Percentiles rank a stretch among this genome's conserved stretches.
Evolutionary conservation across 2,329 filamentous ascomycete genomes (phyloP).

Genomic region (Xylaria multiplex): DNA sequence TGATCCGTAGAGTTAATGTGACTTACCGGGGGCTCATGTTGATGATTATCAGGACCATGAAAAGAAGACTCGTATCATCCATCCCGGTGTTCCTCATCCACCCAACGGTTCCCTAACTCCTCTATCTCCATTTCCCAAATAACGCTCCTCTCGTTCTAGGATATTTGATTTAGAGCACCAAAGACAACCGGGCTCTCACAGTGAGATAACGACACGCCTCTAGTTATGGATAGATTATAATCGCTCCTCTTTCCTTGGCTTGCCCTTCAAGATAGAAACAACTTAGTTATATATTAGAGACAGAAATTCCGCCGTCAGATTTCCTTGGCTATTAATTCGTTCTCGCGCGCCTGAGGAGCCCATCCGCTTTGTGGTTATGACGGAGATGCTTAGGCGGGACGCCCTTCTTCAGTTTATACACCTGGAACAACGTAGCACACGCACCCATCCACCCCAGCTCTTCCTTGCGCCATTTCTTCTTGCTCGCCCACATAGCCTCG

Average conservation of each 20-base stretch:
- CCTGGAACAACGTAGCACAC: conserved; percentile 53
- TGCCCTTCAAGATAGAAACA: neutral
- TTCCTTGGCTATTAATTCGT: conserved; percentile 15
- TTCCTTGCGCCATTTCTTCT: conserved; percentile 54
- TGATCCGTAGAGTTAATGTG: neutral
- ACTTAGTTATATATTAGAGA: neutral
- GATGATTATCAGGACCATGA: neutral
- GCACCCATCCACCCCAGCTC: conserved; percentile 61
- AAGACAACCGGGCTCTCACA: neutral
- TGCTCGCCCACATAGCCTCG: conserved; percentile 30
- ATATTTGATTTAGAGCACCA: neutral
- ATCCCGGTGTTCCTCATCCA: no score
- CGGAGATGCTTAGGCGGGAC: conserved; percentile 34
- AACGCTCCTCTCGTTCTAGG: neutral
- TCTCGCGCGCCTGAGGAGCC: conserved; percentile 29
- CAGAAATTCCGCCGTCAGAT: neutral
- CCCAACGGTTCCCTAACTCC: neutral
- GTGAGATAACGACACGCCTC: no score
- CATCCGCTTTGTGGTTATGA: neutral
- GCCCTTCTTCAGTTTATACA: conserved; percentile 46
- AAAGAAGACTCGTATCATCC: neutral
- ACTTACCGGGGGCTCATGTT: neutral
- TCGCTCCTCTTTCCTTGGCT: neutral
- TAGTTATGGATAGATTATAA: neutral
- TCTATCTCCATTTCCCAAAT: neutral